Evolutionary conservation across 768 basidiomycete genomes (phyloP), one percentile per base, ranked within the genome.

Genomic region (Xerocomellus chrysenteron): DNA sequence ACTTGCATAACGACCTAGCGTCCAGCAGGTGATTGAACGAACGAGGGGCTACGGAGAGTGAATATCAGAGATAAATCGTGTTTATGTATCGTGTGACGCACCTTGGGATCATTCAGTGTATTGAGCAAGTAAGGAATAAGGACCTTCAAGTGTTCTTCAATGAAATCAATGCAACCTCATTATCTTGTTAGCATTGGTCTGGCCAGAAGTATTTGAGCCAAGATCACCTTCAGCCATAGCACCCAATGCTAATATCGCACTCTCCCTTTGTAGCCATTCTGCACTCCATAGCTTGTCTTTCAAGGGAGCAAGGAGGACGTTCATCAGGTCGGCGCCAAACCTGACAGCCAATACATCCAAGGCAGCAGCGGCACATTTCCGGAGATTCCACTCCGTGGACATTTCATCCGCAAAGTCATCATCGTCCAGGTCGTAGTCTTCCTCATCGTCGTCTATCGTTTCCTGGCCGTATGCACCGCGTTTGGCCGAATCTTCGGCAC

Each of bases 11-110:
- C 97, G 88, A 16, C 97, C 96, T n/a, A 99, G 80, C 0, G 96
- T 98, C 97, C 97, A 99, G 72, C 97, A 99, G 16, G 95, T 94
- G 66, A 99, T 99, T 3, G 97, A 98, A 55, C 97, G 88, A 10
- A 99, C 92, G 40, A 98, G 88, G 19, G 97, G 96, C 92, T 96
- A 70, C 28, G 50, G 39, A 56, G 7, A 54, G 26, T 48, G 45
- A 37, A 56, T 32, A 41, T 61, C 30, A 63, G 52, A 6, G 9
- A 33, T 28, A 12, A 19, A 46, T 28, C 21, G 21, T 26, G 6
- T n/a, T 14, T 5, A 13, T 50, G 26, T 57, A 21, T 52, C 54
- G 26, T 17, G 5, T 47, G 13, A 64, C 75, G 55, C 66, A 92
- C 95, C 85, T 98, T 98, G 39, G 91, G 81, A 73, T 99, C 94